These are phyloP conservation scores for Geotrichum candidum DNA, from an alignment of 1,139 yeast genomes.

Conservation along the genomic window DNA sequence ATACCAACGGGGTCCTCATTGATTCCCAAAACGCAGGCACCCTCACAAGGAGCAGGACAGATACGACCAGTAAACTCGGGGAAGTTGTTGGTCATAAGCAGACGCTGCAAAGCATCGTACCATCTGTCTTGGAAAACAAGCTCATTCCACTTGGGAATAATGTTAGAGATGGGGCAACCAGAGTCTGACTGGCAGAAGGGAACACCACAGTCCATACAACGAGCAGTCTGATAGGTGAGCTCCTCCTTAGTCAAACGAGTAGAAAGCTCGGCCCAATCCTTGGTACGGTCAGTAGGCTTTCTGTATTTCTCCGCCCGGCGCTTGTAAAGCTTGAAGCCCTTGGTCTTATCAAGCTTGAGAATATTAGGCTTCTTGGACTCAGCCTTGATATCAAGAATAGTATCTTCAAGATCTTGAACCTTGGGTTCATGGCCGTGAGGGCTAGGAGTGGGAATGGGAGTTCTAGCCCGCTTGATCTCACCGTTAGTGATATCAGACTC, in stretches of 20 bases:
- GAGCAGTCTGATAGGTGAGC: conserved; percentile 86
- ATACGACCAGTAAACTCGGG: conserved; percentile 98
- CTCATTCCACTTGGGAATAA: conserved; percentile 97
- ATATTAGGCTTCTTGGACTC: conserved; percentile 56
- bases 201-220: conserved; percentile 99
- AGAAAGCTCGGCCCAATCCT: conserved; percentile 91
- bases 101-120: conserved; percentile 88
- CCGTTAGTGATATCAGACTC: conserved; percentile 87
- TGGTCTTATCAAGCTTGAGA: conserved; percentile 68
- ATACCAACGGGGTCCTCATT: conserved; percentile 95
- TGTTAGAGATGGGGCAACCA: conserved; percentile 95
- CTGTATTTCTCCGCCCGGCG: conserved; percentile 86
- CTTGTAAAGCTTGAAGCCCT: conserved; percentile 91
- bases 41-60: conserved; percentile 99
- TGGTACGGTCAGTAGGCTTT: conserved; percentile 64
- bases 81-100: conserved; percentile 94
- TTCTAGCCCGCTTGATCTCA: conserved; percentile 42
- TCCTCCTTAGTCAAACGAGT: conserved; percentile 78
- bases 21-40: conserved; percentile 94
- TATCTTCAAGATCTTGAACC: conserved; percentile 84
- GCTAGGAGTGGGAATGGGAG: conserved; percentile 19
- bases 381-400: conserved; percentile 61
- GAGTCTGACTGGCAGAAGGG: conserved; percentile 98
- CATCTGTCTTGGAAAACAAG: conserved; percentile 92
- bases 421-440: conserved; percentile 63